phyloP scores from a whole-genome alignment of 768 basidiomycete species.

The Boletus barrowsii region DNA sequence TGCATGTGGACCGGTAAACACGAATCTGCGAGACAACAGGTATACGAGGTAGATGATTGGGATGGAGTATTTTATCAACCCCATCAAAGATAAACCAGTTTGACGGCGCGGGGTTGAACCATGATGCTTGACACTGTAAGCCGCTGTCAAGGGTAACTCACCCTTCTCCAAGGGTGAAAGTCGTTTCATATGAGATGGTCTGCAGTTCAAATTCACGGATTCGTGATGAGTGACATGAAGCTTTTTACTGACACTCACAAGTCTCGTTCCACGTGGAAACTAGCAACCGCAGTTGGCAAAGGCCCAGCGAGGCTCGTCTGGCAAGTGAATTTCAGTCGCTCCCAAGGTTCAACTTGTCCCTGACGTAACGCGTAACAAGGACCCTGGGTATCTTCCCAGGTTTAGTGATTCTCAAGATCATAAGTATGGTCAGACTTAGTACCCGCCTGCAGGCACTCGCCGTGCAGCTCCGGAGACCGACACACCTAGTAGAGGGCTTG shows the following conservation, averaged over 20 bases:
- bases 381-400: not conserved
- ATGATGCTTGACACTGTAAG: not conserved
- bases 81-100: slow-evolving; percentile 1
- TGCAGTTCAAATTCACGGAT: not conserved
- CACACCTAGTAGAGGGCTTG: too few relatives aligned
- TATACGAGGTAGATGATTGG: slow-evolving; percentile 21
- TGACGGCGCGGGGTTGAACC: not conserved
- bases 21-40: slow-evolving; percentile 11
- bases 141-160: slow-evolving; percentile 14
- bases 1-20: not conserved
- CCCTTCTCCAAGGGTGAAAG: slow-evolving; percentile 17
- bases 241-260: not conserved
- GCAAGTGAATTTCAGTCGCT: too few relatives aligned
- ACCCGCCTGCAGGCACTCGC: too few relatives aligned
- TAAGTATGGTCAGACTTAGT: too few relatives aligned
- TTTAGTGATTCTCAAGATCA: not conserved
- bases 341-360: too few relatives aligned
- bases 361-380: not conserved
- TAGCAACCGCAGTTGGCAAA: too few relatives aligned
- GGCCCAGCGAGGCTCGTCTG: too few relatives aligned
- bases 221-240: not conserved
- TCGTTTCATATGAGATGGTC: slow-evolving; percentile 12
- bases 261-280: not conserved
- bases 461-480: too few relatives aligned
- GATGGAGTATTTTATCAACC: slow-evolving; percentile 16